Percentiles rank a stretch among this genome's conserved stretches.
phyloP scores from a whole-genome alignment of 1,284 basidiomycete species.

The Thecaphora thlaspeos region DNA sequence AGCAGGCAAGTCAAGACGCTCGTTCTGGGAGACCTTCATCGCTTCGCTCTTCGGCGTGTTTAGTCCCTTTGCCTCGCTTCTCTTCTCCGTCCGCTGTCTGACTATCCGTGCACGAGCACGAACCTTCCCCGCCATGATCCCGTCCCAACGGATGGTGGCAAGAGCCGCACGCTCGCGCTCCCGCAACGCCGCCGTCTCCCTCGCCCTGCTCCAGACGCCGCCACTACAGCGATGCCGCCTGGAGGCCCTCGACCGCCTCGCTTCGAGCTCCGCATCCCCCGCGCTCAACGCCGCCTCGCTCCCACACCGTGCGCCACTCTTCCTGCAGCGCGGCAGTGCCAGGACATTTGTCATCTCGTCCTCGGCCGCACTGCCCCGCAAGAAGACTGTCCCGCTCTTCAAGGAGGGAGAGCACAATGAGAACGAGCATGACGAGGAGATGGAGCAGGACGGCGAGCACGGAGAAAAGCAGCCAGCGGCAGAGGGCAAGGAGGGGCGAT shows the following conservation, averaged over 20 bases:
- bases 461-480: slow-evolving; percentile 7
- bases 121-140: slow-evolving; percentile 15
- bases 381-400: slow-evolving; percentile 14
- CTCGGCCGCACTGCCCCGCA: slow-evolving; percentile 3
- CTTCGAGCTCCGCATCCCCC: neutral
- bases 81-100: no score
- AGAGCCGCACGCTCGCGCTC: slow-evolving; percentile 4
- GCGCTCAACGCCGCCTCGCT: no score
- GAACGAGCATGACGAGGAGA: slow-evolving; percentile 19
- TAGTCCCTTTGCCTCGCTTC: no score
- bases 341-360: slow-evolving; percentile 13
- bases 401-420: slow-evolving; percentile 14
- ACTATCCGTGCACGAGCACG: no score
- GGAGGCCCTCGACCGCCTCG: neutral
- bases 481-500: slow-evolving; percentile 14
- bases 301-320: no score
- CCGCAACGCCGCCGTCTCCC: no score
- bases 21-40: no score
- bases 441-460: slow-evolving; percentile 12
- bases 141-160: slow-evolving; percentile 28
- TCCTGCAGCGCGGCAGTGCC: neutral
- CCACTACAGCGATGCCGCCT: neutral
- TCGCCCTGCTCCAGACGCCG: neutral
- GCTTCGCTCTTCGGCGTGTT: no score
- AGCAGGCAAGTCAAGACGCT: no score